Base-by-base conservation (phyloP, 305 asterid species). In the Fraxinus platypoda region DNA sequence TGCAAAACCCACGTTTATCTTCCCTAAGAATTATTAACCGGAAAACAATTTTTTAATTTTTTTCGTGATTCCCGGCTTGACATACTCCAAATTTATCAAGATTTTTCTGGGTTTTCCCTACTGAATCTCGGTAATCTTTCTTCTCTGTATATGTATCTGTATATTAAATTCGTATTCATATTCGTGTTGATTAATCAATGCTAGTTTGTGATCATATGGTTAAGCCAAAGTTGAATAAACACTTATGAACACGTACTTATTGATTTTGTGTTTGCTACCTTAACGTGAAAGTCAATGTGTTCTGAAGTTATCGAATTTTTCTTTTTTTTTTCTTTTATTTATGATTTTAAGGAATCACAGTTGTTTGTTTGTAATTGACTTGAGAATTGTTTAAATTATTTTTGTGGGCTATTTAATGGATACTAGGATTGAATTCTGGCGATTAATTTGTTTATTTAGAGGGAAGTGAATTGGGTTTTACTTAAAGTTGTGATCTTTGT, bases 91-190 rank as follows among this genome's bases (percentile, higher is more conserved):
- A 8, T 76, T 76, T 0, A 57, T 15, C 26, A 43, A 33, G 84
- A 80, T 82, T 79, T 75, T 86, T 84, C 83, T 84, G 87, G 85
- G 78, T 68, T 84, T 81, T 79, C 43, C 43, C 80, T 38, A 38
- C 66, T 78, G 81, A 35, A 59, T 83, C 80, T 78, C 17, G 87
- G 85, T 80, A 68, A 76, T 83, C 80, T 79, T 81, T 82, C 34
- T 38, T 77, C 43, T 54, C 76, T 19, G 43, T 34, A 35, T 35
- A 35, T 35, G 41, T 33, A 33, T 25, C 15, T 52, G 46, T 81
- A 77, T 57, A 70, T 62, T 81, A 82, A 41, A 30, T 80, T 70
- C 19, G 19, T 26, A 38, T 37, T 43, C 15, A 33, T 77, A 43
- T 33, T 15, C 68, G 62, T 82, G 71, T 33, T 73, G 74, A 76